These are phyloP conservation scores for Lecanicillium sp. DNA, from an alignment of 2,329 filamentous ascomycete species.

Conservation along the genomic window DNA sequence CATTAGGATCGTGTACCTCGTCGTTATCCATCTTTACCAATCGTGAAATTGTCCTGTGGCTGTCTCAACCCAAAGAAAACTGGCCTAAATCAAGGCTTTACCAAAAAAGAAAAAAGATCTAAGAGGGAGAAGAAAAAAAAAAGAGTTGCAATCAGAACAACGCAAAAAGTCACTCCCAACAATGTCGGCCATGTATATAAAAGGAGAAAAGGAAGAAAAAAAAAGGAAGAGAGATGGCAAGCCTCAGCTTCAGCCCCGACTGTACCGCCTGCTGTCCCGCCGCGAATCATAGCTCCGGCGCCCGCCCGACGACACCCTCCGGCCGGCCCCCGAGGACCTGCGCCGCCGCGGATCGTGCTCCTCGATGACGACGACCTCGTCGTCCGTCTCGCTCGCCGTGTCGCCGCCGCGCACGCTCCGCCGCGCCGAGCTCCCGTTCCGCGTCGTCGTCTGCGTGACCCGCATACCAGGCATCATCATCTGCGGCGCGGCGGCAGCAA, in stretches of 20 bases:
- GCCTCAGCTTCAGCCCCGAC: neutral
- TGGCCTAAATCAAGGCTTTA: too few relatives aligned
- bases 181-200: neutral
- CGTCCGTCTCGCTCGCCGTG: constrained; percentile 20
- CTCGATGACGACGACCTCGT: constrained; percentile 35
- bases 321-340: constrained; percentile 14
- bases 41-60: neutral
- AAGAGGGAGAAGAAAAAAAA: neutral
- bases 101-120: neutral
- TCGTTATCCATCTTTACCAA: too few relatives aligned
- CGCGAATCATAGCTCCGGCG: constrained; percentile 4
- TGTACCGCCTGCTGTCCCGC: constrained; percentile 4
- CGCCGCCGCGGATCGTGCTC: constrained; percentile 27
- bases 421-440: neutral
- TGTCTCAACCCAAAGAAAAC: neutral
- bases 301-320: neutral
- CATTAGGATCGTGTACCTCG: too few relatives aligned
- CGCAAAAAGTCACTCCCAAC: neutral
- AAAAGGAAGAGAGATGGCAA: too few relatives aligned
- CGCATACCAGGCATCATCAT: constrained; percentile 9
- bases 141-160: neutral
- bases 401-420: neutral
- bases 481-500: neutral
- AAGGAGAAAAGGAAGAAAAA: neutral
- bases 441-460: neutral